Base-by-base conservation (phyloP, 2,329 filamentous ascomycete species). In the Ilyonectria destructans region DNA sequence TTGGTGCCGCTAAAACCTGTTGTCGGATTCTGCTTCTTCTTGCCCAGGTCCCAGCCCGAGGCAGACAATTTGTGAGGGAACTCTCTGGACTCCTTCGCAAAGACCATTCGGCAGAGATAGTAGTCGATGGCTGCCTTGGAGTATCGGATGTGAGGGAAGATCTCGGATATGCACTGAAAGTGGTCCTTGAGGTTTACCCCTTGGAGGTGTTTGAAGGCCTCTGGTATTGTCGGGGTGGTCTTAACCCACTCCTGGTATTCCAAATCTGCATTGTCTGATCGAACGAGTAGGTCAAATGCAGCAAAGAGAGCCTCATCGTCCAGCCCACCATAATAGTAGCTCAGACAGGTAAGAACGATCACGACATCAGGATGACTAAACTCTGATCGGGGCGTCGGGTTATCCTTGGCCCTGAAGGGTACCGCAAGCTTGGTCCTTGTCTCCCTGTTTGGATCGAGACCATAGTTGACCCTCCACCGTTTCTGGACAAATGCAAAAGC, bases 1-100 rank as follows among this genome's bases (percentile, higher is more conserved):
- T 90, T 91, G 0, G 92, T 94, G 0, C 92, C 91, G 62, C 90
- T 92, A 73, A 94, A 94, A 0, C 92, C 92, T 0, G 89, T 90
- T 0, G 86, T 90, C 0, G 85, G 82, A 19, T 88, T 80, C 0
- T 19, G 6, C 62, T 86, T 90, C 5, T 55, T 55, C 40, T 80
- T 75, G 0, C 82, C 88, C 19, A 93, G 80, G 67, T 94, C 90
- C 91, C 91, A 94, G 0, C 90, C 91, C 0, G 91, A 93, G 0
- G 89, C 85, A 0, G 88, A 89, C 0, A 94, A 78, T 67, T 93
- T 93, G 9, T 84, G 62, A 0, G 87, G 86, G 55, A 92, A 94
- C 65, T 92, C 88, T 23, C 86, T 89, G 68, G 88, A 85, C 23
- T 91, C 86, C 35, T 85, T 88, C 0, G 90, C 84, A 69, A 93